A percentile compares a stretch with the other conserved stretches of the same genome.
Conservation (phyloP, 1,284 basidiomycete genomes). For the Stereum hirsutum region DNA sequence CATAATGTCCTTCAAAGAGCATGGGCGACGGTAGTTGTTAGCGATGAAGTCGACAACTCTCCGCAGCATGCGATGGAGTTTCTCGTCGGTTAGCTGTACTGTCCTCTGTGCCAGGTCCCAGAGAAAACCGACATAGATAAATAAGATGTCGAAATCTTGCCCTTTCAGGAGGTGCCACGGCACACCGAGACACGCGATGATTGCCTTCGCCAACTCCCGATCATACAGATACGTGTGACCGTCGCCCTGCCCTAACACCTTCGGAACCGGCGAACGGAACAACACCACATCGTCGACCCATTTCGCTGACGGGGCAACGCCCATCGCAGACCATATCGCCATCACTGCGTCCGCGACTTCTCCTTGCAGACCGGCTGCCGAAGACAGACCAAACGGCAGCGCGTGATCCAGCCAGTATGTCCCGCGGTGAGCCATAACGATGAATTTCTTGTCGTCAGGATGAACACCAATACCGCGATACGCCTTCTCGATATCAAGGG, state of each 20-base stretch:
- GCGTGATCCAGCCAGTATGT: conserved; percentile 18
- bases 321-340: conserved; percentile 17
- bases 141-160: conserved; percentile 15
- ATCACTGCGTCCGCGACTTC: conserved; percentile 21
- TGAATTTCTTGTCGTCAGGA: conserved; percentile 18
- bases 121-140: conserved; percentile 28
- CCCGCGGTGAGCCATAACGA: conserved; percentile 17
- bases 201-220: neutral
- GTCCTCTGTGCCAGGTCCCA: conserved; percentile 23
- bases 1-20: conserved; percentile 14
- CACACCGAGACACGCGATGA: neutral
- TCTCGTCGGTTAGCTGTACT: conserved; percentile 13
- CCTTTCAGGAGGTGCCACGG: conserved; percentile 3
- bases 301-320: conserved; percentile 16
- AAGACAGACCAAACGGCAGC: conserved; percentile 21
- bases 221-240: neutral
- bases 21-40: neutral
- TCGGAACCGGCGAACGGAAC: conserved; percentile 18
- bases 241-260: too few relatives aligned
- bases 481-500: conserved; percentile 22
- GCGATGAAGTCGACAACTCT: conserved; percentile 9
- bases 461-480: conserved; percentile 21
- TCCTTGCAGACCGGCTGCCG: conserved; percentile 21
- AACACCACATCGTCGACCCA: conserved; percentile 25
- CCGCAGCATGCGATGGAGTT: conserved; percentile 14